Conservation (phyloP, 805 yeast species). For the Brettanomyces sp. region DNA sequence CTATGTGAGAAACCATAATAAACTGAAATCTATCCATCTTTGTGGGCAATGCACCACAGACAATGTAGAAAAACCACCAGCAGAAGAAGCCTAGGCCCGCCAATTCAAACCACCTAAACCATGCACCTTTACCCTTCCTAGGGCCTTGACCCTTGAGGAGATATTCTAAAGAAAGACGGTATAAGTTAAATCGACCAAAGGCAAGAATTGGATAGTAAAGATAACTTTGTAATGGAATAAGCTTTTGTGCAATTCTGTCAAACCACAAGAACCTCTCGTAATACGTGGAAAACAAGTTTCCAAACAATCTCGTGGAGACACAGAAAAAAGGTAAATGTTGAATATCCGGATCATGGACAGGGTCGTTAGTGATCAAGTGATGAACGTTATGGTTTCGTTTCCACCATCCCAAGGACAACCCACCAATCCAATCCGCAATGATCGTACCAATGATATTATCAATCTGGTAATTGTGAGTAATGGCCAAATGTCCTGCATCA, state of each 20-base stretch:
- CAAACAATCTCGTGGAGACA: conserved; percentile 62
- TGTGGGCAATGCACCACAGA: conserved; percentile 46
- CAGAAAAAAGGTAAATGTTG: conserved; percentile 91
- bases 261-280: conserved; percentile 61
- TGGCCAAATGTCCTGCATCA: conserved; percentile 81
- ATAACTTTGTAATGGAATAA: conserved; percentile 59
- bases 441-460: conserved; percentile 69
- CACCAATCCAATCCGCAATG: conserved; percentile 78
- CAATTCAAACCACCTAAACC: conserved; percentile 75
- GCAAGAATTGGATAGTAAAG: conserved; percentile 70
- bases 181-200: conserved; percentile 81
- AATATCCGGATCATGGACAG: conserved; percentile 89
- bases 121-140: conserved; percentile 70
- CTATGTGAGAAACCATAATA: conserved; percentile 64
- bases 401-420: conserved; percentile 91
- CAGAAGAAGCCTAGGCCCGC: conserved; percentile 59
- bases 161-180: conserved; percentile 73
- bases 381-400: conserved; percentile 90
- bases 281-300: conserved; percentile 67
- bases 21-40: conserved; percentile 46
- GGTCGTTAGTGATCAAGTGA: conserved; percentile 85
- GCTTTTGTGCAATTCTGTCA: conserved; percentile 50
- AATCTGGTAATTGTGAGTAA: conserved; percentile 68
- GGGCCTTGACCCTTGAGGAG: conserved; percentile 74
- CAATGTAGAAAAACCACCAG: conserved; percentile 73